These are phyloP conservation scores for Populus deltoides DNA, from an alignment of 345 rosid genomes.

Conservation along the genomic window DNA sequence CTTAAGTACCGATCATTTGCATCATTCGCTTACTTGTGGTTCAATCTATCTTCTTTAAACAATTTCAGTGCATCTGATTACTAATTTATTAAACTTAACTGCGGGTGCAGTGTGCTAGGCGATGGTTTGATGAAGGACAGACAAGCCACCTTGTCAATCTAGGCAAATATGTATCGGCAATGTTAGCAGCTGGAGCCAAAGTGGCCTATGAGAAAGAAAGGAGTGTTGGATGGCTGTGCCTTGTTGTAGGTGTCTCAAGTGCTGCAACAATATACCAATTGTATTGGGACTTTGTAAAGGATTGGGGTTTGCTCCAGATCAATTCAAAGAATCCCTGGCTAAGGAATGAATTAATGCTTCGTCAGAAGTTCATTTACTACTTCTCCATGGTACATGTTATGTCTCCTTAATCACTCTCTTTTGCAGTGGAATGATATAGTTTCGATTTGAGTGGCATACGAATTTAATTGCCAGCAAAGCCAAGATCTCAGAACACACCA, in stretches of 20 bases:
- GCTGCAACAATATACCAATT: constrained; percentile 83
- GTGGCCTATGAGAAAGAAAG: constrained; percentile 80
- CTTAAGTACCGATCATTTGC: not conserved
- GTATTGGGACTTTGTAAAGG: constrained; percentile 98
- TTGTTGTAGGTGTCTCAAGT: constrained; percentile 72
- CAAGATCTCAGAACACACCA: not conserved
- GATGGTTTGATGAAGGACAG: constrained; percentile 93
- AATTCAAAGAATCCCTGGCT: constrained; percentile 98
- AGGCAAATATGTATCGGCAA: constrained; percentile 93
- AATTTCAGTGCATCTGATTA: constrained; percentile 3
- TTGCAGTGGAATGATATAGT: not conserved
- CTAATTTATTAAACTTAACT: not conserved
- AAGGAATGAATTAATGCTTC: constrained; percentile 88
- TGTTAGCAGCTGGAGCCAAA: constrained; percentile 95
- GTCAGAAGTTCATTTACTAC: constrained; percentile 80
- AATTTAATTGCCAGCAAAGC: not conserved
- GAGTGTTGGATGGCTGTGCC: constrained; percentile 60
- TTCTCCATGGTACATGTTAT: constrained; percentile 70
- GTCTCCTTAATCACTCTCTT: not conserved
- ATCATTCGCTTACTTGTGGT: not conserved
- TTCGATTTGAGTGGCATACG: not conserved
- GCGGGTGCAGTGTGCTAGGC: constrained; percentile 70
- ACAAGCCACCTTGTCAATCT: constrained; percentile 73
- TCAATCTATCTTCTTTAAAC: not conserved
- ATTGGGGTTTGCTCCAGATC: constrained; percentile 94